These are phyloP conservation scores for Trypanosoma avium DNA, from an alignment of 208 protist genomes.

Conservation along the genomic window DNA sequence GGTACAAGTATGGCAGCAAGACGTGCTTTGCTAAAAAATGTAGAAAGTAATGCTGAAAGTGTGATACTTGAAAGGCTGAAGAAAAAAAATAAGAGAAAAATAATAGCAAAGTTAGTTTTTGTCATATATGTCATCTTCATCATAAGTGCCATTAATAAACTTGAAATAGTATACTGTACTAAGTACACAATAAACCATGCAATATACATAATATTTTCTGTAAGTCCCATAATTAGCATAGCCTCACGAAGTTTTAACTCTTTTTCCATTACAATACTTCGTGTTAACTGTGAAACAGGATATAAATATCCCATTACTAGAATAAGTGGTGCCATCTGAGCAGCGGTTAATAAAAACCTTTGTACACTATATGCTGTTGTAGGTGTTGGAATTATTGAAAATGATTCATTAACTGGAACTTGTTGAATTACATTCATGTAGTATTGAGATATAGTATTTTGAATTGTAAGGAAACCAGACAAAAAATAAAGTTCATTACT, in stretches of 20 bases:
- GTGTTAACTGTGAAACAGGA: slow-evolving; percentile 7
- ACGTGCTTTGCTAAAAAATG: slow-evolving; percentile 32
- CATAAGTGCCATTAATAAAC: slow-evolving; percentile 38
- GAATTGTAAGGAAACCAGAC: slow-evolving; percentile 49
- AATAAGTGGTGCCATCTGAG: slow-evolving; percentile 38
- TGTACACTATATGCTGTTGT: slow-evolving; percentile 38
- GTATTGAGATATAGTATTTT: slow-evolving; percentile 38
- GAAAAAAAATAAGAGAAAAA: slow-evolving; percentile 21
- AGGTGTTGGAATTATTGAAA: slow-evolving; percentile 21
- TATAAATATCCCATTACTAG: slow-evolving; percentile 21
- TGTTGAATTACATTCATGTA: slow-evolving; percentile 31
- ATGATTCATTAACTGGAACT: not conserved
- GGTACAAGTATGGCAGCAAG: slow-evolving; percentile 22
- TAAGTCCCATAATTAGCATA: slow-evolving; percentile 44
- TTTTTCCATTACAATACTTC: slow-evolving; percentile 30
- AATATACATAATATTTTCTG: slow-evolving; percentile 14
- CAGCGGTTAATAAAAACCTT: slow-evolving; percentile 37
- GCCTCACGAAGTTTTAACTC: slow-evolving; percentile 28
- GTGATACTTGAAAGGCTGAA: slow-evolving; percentile 23
- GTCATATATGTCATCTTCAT: slow-evolving; percentile 20
- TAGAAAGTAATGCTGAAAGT: slow-evolving; percentile 10
- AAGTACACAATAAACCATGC: slow-evolving; percentile 25
- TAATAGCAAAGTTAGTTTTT: slow-evolving; percentile 38
- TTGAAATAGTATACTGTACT: slow-evolving; percentile 13
- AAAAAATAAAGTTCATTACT: slow-evolving; percentile 34